These are phyloP conservation scores for Penicillium sp. DNA, from an alignment of 2,329 filamentous ascomycete species.

Conservation along the genomic window DNA sequence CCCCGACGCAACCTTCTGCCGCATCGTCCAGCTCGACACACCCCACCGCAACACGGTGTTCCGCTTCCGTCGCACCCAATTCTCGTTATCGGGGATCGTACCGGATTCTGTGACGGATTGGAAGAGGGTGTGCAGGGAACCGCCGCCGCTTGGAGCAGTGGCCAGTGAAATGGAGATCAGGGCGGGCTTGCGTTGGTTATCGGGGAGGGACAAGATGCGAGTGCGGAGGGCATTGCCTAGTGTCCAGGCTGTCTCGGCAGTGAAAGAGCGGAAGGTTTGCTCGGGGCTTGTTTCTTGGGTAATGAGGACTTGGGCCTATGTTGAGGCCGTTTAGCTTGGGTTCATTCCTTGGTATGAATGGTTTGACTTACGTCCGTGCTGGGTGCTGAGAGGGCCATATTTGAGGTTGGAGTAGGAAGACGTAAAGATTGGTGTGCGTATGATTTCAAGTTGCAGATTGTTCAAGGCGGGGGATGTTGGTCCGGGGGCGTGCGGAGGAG, in stretches of 20 bases:
- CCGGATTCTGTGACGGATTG: conserved; percentile 68
- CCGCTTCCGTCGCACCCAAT: conserved; percentile 70
- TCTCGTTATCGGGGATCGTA: conserved; percentile 69
- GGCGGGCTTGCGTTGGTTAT: conserved; percentile 36
- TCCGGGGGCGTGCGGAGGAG: not conserved
- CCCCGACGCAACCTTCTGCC: conserved; percentile 57
- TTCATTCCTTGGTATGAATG: not conserved
- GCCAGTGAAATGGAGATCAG: conserved; percentile 42
- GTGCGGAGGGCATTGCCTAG: conserved; percentile 40
- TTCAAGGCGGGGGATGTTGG: not conserved
- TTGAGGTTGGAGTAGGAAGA: conserved; percentile 1
- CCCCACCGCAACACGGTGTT: conserved; percentile 72
- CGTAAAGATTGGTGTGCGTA: not conserved
- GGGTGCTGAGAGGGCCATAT: conserved; percentile 30
- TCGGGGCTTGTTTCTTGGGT: conserved; percentile 30
- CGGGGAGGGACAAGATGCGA: conserved; percentile 37
- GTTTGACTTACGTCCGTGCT: conserved; percentile 30
- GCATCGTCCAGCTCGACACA: conserved; percentile 68
- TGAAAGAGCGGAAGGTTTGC: conserved; percentile 39
- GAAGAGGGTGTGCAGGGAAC: conserved; percentile 62
- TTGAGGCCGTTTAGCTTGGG: not conserved
- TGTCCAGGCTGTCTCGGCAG: conserved; percentile 37
- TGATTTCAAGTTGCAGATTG: not conserved
- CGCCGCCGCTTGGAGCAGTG: conserved; percentile 24
- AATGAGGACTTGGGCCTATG: conserved; percentile 28